Conservation (phyloP, 2,329 filamentous ascomycete genomes). For the Scedosporium dehoogii region DNA sequence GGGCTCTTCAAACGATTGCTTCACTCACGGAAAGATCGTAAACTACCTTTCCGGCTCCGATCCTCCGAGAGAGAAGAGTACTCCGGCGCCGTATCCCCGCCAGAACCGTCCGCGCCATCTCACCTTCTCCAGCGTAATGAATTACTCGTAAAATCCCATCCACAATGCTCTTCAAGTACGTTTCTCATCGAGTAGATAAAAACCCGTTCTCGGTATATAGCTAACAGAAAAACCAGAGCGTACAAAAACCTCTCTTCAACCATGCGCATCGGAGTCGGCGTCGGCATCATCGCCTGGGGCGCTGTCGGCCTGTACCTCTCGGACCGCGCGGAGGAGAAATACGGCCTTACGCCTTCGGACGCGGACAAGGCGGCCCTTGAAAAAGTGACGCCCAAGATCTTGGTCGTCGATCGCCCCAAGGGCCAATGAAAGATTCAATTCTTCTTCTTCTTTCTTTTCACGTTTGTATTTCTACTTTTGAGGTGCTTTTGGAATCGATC, state of each 20-base stretch:
- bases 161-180: conserved; percentile 3
- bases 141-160: background rate
- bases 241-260: conserved; percentile 64
- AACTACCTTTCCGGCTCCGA: background rate
- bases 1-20: too few species aligned
- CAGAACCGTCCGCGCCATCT: too few species aligned
- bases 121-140: background rate
- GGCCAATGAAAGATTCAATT: background rate
- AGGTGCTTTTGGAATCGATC: too few species aligned
- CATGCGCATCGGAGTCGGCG: conserved; percentile 61
- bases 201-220: background rate
- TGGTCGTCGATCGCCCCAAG: conserved; percentile 36
- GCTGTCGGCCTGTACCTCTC: conserved; percentile 61
- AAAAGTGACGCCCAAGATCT: conserved; percentile 51
- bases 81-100: background rate
- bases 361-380: conserved; percentile 61
- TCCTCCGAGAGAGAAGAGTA: background rate
- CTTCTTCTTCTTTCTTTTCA: too few species aligned
- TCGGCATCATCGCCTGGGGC: conserved; percentile 69
- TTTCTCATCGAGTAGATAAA: too few species aligned
- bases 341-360: conserved; percentile 63
- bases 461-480: too few species aligned
- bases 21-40: too few species aligned
- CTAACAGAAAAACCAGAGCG: conserved; percentile 31
- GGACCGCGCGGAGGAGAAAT: conserved; percentile 61